Evolutionary conservation across 2,329 filamentous ascomycete species (phyloP), one percentile per base, ranked within the genome.

Genomic region (Nannizzia gypsea): DNA sequence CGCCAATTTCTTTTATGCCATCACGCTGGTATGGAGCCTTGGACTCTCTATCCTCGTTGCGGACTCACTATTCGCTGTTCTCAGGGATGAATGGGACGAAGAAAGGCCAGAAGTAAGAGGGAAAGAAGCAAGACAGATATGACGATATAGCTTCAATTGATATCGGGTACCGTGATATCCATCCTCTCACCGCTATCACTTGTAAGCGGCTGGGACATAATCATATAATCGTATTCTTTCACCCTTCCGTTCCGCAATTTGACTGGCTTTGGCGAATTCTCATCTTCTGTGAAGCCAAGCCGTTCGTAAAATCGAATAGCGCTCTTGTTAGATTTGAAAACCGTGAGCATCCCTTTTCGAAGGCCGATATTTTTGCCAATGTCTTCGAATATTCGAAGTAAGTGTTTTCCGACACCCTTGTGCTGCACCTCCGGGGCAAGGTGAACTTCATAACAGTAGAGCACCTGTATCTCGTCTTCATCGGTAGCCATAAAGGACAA

Each of bases 1-100:
- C 68, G 93, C 93, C 61, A 99, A 99, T 72, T 99, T 99, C 77
- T 99, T 99, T 76, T 99, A 99, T 71, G 93, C 93, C 65, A 97
- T 99, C 67, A 99, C 93, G 0, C 77, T 99, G n/a, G 93, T 99
- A 0, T 99, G 93, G 93, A 95, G 90, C 70, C 73, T 99, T 24
- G 93, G 90, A 0, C 80, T 95, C 66, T 91, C 90, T 40, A 80
- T 99, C 63, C 77, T 99, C 31, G 82, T 97, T 5, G 90, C 89
- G 9, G 93, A 99, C 71, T 80, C 90, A 58, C 79, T 96, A 1
- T 97, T 95, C 74, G 90, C 93, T 0, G 84, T 91, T 4, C 77
- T 99, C 63, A 79, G 93, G 61, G 93, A 99, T 67, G 93, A 99
- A 73, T 90, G 90, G 86, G 93, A 99, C 72, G 82, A 89, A 3